Base-by-base conservation (phyloP, 1,284 basidiomycete genomes). In the Irpex sp. region DNA sequence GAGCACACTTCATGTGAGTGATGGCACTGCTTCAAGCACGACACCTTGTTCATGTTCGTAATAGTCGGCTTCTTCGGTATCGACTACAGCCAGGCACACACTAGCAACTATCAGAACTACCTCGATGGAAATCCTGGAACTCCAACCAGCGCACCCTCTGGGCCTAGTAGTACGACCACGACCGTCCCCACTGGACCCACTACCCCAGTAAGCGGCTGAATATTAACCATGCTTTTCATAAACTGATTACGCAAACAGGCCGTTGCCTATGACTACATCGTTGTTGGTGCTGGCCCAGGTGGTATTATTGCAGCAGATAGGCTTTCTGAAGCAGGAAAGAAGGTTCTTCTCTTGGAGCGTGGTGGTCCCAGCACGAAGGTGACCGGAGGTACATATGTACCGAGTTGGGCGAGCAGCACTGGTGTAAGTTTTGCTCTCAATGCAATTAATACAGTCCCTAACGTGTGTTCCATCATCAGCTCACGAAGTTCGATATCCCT, bases 401-500 rank as follows among this genome's bases (percentile, higher is more conserved):
- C 85, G 1, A 73, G 77, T 4, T 87, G 86, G 86, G 72, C 82
- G 0, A 70, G 74, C 58, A 81, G 81, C 44, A 79, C 79, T 1
- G 80, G 82, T 61, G 85, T 84, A 70, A 48, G 77, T 61, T n/a
- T 21, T 38, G 58, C n/a, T 34, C n/a, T 36, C 13, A 11, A 11
- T 8, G 9, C 15, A 8, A 15, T 26, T 17, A 5, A 26, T 19
- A 21, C 13, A 54, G 52, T 26, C 31, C 5, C 19, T 56, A 19
- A 49, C 31, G 15, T 13, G 13, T 40, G 9, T 21, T 49, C 44
- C 26, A n/a, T 49, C 34, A 58, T 19, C 62, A 86, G 84, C 74
- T 85, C 60, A 88, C 86, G 9, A 86, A 86, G 66, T 88, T 87
- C 69, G 86, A 88, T 67, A 77, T 87, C 59, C 85, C 86, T 17